phyloP scores from a whole-genome alignment of 2,329 filamentous ascomycete genomes.

The Pseudomassariella vexata region DNA sequence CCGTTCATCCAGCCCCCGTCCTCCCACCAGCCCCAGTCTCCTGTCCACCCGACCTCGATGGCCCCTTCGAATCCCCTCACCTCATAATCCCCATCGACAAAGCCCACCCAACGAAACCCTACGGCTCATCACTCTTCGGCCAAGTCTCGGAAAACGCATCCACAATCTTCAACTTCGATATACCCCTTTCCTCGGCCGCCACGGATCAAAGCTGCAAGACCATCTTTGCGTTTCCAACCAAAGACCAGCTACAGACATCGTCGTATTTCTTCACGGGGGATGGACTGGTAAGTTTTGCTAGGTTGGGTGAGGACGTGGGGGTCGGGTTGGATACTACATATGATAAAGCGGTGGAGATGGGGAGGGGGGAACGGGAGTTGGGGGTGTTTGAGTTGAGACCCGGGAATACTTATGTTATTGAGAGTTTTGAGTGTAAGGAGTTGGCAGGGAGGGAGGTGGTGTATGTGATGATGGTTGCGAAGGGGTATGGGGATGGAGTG shows the following conservation, averaged over 20 bases:
- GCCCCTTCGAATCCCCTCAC: constrained; percentile 10
- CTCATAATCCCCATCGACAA: constrained; percentile 51
- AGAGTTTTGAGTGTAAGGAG: constrained; percentile 46
- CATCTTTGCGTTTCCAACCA: constrained; percentile 58
- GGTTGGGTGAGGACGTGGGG: constrained; percentile 37
- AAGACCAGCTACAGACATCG: constrained; percentile 47
- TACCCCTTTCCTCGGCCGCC: constrained; percentile 45
- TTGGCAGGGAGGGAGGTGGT: constrained; percentile 43
- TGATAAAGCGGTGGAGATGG: constrained; percentile 30
- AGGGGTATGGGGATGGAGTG: constrained; percentile 37
- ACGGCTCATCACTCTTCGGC: constrained; percentile 50
- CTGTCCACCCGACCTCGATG: constrained; percentile 3
- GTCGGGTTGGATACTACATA: no score
- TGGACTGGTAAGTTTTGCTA: constrained; percentile 44
- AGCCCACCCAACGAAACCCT: constrained; percentile 41
- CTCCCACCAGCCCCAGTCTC: constrained; percentile 1
- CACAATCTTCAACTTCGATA: constrained; percentile 66
- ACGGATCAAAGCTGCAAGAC: constrained; percentile 59
- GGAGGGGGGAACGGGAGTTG: constrained; percentile 25
- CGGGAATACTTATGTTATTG: constrained; percentile 48
- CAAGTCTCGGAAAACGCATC: constrained; percentile 46
- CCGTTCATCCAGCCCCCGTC: constrained; percentile 1
- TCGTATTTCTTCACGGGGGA: constrained; percentile 45
- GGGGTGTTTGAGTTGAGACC: constrained; percentile 38
- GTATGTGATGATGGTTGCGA: constrained; percentile 39